A percentile compares a stretch with the other conserved stretches of the same genome.
These are phyloP conservation scores for Saturnispora bothae DNA, from an alignment of 805 yeast genomes.

Conservation along the genomic window DNA sequence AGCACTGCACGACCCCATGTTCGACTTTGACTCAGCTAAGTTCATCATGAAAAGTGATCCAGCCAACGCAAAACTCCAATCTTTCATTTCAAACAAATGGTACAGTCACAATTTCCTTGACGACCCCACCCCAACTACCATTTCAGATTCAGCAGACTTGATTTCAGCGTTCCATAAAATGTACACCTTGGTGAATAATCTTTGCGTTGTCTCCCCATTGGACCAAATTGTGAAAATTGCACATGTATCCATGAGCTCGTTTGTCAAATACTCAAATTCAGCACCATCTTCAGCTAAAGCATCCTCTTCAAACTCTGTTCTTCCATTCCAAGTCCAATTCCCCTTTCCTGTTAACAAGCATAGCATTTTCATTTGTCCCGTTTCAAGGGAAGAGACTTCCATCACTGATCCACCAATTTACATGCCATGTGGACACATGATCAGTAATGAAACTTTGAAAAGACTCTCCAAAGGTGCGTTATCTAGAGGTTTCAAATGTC, in stretches of 20 bases:
- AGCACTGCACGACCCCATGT: neutral
- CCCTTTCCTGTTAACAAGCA: constrained; percentile 10
- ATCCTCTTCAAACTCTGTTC: constrained; percentile 32
- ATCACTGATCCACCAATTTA: constrained; percentile 44
- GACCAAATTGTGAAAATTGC: constrained; percentile 1
- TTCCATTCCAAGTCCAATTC: constrained; percentile 20
- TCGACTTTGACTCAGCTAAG: no score
- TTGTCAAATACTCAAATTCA: constrained; percentile 39
- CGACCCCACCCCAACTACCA: neutral
- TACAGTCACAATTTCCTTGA: no score
- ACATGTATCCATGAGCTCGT: constrained; percentile 35
- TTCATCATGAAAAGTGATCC: no score
- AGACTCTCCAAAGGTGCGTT: constrained; percentile 30
- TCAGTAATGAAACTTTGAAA: constrained; percentile 43
- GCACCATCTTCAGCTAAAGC: constrained; percentile 21
- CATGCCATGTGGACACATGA: constrained; percentile 33
- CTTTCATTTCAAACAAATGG: no score
- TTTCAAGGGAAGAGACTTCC: constrained; percentile 55
- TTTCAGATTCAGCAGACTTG: neutral
- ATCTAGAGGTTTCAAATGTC: constrained; percentile 67
- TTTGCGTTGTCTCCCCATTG: neutral
- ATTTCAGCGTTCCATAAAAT: neutral
- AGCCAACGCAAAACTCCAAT: no score
- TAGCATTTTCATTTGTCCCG: constrained; percentile 58
- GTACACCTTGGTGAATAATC: constrained; percentile 17